phyloP scores from a whole-genome alignment of 2,329 filamentous ascomycete species.

The Penicillium sp. region DNA sequence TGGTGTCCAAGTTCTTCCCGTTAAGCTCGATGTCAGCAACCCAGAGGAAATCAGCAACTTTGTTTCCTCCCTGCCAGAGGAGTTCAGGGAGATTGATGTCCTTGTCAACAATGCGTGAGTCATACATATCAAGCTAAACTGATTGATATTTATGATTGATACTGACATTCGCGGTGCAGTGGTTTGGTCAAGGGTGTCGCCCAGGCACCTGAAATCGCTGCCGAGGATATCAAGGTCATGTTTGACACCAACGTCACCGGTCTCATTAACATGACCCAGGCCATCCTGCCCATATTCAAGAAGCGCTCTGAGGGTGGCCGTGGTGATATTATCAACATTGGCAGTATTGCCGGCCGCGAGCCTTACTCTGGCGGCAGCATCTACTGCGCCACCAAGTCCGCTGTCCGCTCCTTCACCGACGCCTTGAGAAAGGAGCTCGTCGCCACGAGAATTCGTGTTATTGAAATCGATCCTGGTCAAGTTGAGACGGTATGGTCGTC shows the following conservation, averaged over 20 bases:
- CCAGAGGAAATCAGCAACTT: conserved; percentile 71
- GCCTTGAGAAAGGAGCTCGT: conserved; percentile 80
- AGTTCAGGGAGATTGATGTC: conserved; percentile 81
- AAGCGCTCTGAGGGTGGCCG: conserved; percentile 65
- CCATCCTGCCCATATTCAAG: conserved; percentile 79
- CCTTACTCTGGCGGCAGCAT: conserved; percentile 82
- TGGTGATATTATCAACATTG: conserved; percentile 95
- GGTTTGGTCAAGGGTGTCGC: conserved; percentile 88
- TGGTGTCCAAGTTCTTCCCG: conserved; percentile 77
- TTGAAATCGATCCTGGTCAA: conserved; percentile 87
- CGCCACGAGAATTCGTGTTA: conserved; percentile 74
- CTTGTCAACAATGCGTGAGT: conserved; percentile 94
- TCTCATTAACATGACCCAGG: conserved; percentile 95
- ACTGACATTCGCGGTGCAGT: conserved; percentile 45
- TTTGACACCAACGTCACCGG: conserved; percentile 92
- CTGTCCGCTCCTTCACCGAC: conserved; percentile 81
- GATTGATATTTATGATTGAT: not conserved
- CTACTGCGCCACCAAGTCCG: conserved; percentile 92
- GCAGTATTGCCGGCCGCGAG: conserved; percentile 86
- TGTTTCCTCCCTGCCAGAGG: conserved; percentile 70
- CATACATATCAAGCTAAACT: conserved; percentile 65
- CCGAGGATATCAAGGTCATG: conserved; percentile 83
- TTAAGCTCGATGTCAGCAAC: conserved; percentile 85
- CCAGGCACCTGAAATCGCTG: conserved; percentile 76
- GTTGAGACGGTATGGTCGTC: conserved; percentile 70